Evolutionary conservation across 2,329 filamentous ascomycete genomes (phyloP).

Genomic region (Talaromyces sp.): DNA sequence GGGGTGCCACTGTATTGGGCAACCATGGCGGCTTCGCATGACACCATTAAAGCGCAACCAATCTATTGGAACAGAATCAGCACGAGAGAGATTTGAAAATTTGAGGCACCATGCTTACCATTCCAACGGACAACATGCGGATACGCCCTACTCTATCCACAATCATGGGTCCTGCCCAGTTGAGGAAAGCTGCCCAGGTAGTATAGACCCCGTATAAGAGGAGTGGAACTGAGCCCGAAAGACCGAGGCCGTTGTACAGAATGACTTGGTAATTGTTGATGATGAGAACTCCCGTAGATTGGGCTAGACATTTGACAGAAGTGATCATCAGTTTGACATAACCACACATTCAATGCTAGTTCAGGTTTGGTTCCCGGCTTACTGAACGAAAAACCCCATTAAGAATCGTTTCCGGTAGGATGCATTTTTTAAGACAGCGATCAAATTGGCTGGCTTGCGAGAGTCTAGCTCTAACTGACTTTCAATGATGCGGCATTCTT

Average conservation of each 20-base stretch:
- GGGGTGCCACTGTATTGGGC: slow-evolving; percentile 11
- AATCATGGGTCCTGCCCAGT: background rate
- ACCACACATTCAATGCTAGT: background rate
- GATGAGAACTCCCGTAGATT: background rate
- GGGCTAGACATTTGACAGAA: background rate
- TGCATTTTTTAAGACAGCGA: background rate
- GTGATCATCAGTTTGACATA: background rate
- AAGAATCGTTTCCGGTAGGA: background rate
- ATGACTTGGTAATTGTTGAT: background rate
- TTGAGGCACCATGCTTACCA: background rate
- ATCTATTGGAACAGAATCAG: background rate
- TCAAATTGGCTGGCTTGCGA: background rate
- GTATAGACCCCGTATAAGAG: background rate
- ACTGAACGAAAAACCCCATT: background rate
- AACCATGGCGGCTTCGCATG: slow-evolving; percentile 13
- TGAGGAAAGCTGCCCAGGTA: background rate
- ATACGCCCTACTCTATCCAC: background rate
- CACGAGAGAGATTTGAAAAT: too few relatives aligned
- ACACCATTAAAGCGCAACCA: slow-evolving; percentile 7
- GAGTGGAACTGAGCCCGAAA: background rate
- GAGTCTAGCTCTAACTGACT: background rate
- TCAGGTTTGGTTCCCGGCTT: background rate
- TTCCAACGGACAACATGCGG: background rate
- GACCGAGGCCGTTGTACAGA: background rate
- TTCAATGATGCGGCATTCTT: background rate